Conservation (phyloP, 345 rosid genomes). For the Barbarea vulgaris region DNA sequence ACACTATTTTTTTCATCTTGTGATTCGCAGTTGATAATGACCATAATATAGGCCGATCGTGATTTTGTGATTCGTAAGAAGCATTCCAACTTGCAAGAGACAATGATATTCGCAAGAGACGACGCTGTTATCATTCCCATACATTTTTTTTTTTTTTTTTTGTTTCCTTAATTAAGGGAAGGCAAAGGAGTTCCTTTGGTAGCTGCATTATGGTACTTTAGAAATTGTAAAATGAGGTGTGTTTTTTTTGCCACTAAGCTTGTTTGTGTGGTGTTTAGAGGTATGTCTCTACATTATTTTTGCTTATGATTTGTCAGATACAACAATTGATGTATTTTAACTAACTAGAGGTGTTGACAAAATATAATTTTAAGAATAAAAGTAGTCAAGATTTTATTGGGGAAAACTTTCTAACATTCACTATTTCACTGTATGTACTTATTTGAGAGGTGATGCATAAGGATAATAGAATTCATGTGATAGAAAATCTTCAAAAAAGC, state of each 20-base stretch:
- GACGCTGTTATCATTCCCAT: background rate
- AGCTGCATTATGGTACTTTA: no score
- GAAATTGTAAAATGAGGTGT: no score
- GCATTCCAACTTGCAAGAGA: background rate
- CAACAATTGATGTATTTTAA: background rate
- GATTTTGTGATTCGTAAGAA: background rate
- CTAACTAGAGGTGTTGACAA: background rate
- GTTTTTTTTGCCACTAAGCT: background rate
- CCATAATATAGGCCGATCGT: background rate
- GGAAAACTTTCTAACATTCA: background rate
- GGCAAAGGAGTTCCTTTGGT: background rate
- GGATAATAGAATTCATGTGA: no score
- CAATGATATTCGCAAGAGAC: background rate
- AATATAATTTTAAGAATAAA: background rate
- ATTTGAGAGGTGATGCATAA: no score
- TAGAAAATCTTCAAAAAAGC: background rate
- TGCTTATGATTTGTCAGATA: background rate
- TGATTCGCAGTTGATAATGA: background rate
- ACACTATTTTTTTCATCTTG: background rate
- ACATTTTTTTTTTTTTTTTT: no score
- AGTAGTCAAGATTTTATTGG: background rate
- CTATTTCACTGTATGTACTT: background rate
- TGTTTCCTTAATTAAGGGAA: background rate
- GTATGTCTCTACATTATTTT: background rate
- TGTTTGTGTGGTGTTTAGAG: no score